These are phyloP conservation scores for Suillus occidentalis DNA, from an alignment of 768 basidiomycete genomes.

Conservation along the genomic window DNA sequence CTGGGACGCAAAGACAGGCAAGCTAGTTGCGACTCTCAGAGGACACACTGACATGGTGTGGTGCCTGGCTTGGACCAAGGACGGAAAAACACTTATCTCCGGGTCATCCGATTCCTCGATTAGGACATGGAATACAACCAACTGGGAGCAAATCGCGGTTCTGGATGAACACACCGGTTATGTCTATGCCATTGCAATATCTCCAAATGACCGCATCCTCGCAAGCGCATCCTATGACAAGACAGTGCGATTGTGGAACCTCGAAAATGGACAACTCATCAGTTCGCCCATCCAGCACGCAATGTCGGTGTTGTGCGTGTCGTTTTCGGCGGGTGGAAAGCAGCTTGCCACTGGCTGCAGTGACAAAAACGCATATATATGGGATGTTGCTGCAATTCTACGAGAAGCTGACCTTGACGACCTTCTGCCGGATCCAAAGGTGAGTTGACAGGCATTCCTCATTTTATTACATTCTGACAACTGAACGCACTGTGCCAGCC, in stretches of 20 bases:
- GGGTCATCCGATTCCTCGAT: neutral
- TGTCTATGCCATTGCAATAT: neutral
- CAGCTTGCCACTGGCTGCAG: neutral
- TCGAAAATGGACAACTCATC: neutral
- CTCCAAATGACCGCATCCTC: neutral
- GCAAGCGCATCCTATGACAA: neutral
- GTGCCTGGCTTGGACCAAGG: too few species aligned
- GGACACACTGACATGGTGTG: too few species aligned
- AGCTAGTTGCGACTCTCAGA: too few species aligned
- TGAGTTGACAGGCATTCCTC: neutral
- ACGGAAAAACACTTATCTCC: too few species aligned
- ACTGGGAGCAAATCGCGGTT: neutral
- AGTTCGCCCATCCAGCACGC: neutral
- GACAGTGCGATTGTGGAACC: neutral
- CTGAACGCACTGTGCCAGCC: neutral
- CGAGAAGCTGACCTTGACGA: neutral
- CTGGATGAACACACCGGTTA: neutral
- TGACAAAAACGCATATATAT: neutral
- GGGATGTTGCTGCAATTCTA: neutral
- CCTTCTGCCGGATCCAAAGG: neutral
- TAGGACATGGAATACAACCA: neutral
- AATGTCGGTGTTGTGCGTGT: too few species aligned
- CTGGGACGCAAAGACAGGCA: too few species aligned
- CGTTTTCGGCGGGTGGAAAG: neutral
- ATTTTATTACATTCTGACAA: neutral